Percentiles rank a stretch among this genome's conserved stretches.
Evolutionary conservation across 805 yeast genomes (phyloP).

Genomic region (Myxozyma monticola): DNA sequence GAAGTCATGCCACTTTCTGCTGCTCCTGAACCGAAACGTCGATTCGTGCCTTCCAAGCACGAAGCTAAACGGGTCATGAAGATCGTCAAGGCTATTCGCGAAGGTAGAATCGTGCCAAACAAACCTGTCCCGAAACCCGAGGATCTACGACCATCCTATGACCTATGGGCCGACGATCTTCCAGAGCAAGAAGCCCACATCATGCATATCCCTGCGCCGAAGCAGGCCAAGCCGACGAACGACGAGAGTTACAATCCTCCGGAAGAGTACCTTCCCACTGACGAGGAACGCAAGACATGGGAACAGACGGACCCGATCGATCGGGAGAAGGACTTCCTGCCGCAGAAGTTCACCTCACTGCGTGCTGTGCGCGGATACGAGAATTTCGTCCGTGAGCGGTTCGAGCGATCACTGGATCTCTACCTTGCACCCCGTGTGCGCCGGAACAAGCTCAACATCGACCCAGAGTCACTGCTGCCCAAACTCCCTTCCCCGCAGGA

Average conservation of each 20-base stretch:
- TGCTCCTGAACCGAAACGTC: constrained; percentile 93
- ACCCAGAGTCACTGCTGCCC: constrained; percentile 93
- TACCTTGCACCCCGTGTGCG: constrained; percentile 96
- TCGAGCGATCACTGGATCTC: constrained; percentile 90
- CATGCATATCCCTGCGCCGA: constrained; percentile 94
- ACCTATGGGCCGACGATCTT: constrained; percentile 78
- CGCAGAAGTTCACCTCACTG: constrained; percentile 76
- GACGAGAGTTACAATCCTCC: constrained; percentile 98
- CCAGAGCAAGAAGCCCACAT: constrained; percentile 63
- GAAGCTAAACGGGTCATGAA: constrained; percentile 97
- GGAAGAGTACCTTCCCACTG: constrained; percentile 80
- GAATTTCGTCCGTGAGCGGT: constrained; percentile 81
- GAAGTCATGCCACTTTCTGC: constrained; percentile 92
- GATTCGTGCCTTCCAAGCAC: constrained; percentile 94
- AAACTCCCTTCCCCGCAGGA: constrained; percentile 97
- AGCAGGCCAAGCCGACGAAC: constrained; percentile 91
- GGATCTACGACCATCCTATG: constrained; percentile 51
- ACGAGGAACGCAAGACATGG: constrained; percentile 75
- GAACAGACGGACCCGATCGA: constrained; percentile 69
- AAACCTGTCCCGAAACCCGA: constrained; percentile 52
- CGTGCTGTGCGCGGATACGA: constrained; percentile 93
- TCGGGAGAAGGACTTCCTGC: constrained; percentile 74
- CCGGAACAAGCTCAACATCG: constrained; percentile 84
- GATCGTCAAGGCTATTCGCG: constrained; percentile 92
- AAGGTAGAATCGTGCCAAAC: constrained; percentile 87